A percentile compares a stretch with the other conserved stretches of the same genome.
Conservation (phyloP, 2,329 filamentous ascomycete genomes). For the Byssothecium circinans region DNA sequence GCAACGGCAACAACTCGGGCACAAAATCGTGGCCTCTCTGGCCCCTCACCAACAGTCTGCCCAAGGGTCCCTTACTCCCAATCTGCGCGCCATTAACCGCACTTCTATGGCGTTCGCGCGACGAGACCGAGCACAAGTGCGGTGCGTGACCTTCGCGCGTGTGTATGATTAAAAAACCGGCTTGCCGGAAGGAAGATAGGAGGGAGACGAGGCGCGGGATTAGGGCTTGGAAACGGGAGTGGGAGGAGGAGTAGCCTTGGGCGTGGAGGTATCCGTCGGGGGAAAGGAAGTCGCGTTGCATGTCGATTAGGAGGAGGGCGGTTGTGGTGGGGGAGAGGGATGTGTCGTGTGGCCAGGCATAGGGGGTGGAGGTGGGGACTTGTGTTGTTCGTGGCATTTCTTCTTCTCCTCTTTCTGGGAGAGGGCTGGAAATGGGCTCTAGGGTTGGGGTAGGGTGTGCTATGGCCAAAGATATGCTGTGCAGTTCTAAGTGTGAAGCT, state of each 20-base stretch:
- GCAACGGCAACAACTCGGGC: conserved; percentile 54
- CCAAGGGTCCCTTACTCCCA: conserved; percentile 56
- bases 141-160: conserved; percentile 58
- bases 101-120: conserved; percentile 57
- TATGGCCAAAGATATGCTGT: too few species aligned
- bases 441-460: too few species aligned
- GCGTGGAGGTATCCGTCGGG: conserved; percentile 53
- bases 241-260: conserved; percentile 50
- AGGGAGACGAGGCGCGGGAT: conserved; percentile 48
- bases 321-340: conserved; percentile 48
- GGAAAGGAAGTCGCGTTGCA: conserved; percentile 58
- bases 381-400: conserved; percentile 14
- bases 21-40: conserved; percentile 61
- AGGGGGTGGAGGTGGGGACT: conserved; percentile 34
- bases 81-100: conserved; percentile 58
- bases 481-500: too few species aligned
- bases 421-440: conserved; percentile 1
- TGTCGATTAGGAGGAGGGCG: conserved; percentile 58
- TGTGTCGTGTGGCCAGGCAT: conserved; percentile 46
- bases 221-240: conserved; percentile 45
- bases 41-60: conserved; percentile 61
- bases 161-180: conserved; percentile 50
- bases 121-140: conserved; percentile 59
- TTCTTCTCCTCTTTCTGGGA: background rate
- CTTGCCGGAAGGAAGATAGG: conserved; percentile 46